Evolutionary conservation across 805 yeast species (phyloP), one percentile per base, ranked within the genome.

Genomic region (Candida andamanensis): DNA sequence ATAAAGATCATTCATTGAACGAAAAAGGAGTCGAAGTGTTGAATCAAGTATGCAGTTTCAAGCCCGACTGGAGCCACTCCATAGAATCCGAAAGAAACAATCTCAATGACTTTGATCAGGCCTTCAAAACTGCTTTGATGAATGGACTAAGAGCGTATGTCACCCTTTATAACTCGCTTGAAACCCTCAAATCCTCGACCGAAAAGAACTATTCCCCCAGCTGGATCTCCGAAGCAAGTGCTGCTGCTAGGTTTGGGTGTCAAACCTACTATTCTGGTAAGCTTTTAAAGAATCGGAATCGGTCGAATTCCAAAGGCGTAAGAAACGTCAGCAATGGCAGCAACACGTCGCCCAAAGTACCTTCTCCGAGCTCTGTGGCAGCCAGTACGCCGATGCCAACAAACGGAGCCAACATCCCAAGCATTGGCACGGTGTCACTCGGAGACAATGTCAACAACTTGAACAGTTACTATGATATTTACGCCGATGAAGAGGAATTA

Each of bases 191-290:
- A 22, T 37, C 38, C 6, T 44, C 42, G 15, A 35, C 24, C 3
- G 58, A 60, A 32, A 39, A 44, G 2, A 35, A 31, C 14, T 63
- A 64, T 37, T 55, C 54, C 28, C 63, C 67, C 2, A 42, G 44
- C 6, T 50, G 45, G 30, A 30, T 58, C 32, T 52, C 54, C 6
- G 69, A 64, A 35, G 47, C 55, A 35, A 58, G 53, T 33, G 68
- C 67, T 4, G 54, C 64, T 25, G 43, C 61, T 27, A 60, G 56
- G 20, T 64, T 62, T 48, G 69, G 68, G 1, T 69, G 70, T 5
- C 47, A 41, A 30, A 40, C 41, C 26, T 56, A 55, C 37, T 62
- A 62, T 14, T 17, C 35, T 20, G 10, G 12, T 9, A 37, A 33
- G 26, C 27, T 20, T 10, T 15, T 25, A 13, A 37, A 30, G 28